These are phyloP conservation scores for Linnemannia exigua DNA, from an alignment of 192 early-diverging fungal species.

Conservation along the genomic window DNA sequence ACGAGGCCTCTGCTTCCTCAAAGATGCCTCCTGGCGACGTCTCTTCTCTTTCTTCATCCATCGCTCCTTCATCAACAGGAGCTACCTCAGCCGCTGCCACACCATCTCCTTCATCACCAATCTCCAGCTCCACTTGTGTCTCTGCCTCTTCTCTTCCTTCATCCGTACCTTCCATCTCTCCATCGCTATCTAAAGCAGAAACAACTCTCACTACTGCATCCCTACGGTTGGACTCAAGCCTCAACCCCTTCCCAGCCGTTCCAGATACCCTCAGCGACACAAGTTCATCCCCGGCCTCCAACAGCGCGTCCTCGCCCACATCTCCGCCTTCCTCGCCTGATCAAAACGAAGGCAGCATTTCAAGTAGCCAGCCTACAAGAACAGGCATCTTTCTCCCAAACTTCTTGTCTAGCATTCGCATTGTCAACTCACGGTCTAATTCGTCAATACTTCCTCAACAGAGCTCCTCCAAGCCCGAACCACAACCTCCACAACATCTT, in stretches of 20 bases:
- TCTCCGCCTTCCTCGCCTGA: background rate
- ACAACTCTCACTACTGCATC: background rate
- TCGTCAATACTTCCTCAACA: background rate
- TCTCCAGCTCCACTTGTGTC: background rate
- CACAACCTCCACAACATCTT: background rate
- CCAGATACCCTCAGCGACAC: conserved; percentile 10
- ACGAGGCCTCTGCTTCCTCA: background rate
- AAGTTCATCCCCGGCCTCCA: background rate
- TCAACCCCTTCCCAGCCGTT: background rate
- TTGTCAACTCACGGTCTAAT: background rate
- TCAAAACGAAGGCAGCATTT: background rate
- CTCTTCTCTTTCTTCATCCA: conserved; percentile 4
- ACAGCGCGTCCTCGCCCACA: background rate
- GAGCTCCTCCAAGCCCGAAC: background rate
- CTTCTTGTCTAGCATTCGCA: conserved; percentile 16
- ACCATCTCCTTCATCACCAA: conserved; percentile 17
- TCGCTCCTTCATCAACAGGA: conserved; percentile 18
- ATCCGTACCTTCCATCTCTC: background rate
- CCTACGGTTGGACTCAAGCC: background rate
- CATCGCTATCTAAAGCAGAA: background rate
- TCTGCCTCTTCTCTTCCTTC: conserved; percentile 1
- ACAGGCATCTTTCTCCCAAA: conserved; percentile 18
- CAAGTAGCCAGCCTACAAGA: background rate
- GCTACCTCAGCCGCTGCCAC: conserved; percentile 14
- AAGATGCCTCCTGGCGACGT: conserved; percentile 37